These are phyloP conservation scores for Mallotus japonicus DNA, from an alignment of 441 rosid species.

Conservation along the genomic window DNA sequence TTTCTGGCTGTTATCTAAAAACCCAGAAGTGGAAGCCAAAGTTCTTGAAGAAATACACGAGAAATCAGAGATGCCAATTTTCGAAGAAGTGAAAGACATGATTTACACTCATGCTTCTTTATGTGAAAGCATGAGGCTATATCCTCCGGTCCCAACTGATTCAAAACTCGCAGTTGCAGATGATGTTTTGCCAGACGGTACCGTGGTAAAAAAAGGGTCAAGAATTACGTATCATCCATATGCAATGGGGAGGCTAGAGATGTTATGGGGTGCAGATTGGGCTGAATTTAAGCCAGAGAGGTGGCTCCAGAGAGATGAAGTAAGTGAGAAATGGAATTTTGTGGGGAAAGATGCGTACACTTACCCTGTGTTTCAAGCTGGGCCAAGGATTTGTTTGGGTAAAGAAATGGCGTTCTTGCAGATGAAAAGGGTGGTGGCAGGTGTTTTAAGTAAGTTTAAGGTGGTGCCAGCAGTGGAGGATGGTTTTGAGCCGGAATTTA, in stretches of 20 bases:
- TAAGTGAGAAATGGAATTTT: constrained; percentile 33
- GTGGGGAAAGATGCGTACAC: constrained; percentile 41
- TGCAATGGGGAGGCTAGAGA: constrained; percentile 54
- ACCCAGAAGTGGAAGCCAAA: constrained; percentile 41
- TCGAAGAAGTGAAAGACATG: constrained; percentile 55
- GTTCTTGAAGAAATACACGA: constrained; percentile 45
- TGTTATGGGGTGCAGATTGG: constrained; percentile 54
- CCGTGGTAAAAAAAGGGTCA: constrained; percentile 42
- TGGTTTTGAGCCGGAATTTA: constrained; percentile 32
- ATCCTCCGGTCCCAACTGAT: constrained; percentile 50
- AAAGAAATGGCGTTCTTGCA: constrained; percentile 67
- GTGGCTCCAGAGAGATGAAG: constrained; percentile 37
- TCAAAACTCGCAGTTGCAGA: constrained; percentile 34
- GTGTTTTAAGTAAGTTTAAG: constrained; percentile 36
- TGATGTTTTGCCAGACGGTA: constrained; percentile 56
- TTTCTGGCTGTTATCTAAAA: constrained; percentile 53
- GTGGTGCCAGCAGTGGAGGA: constrained; percentile 36
- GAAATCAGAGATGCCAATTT: constrained; percentile 34
- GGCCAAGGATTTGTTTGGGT: constrained; percentile 61
- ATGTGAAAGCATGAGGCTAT: constrained; percentile 53
- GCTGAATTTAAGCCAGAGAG: constrained; percentile 51
- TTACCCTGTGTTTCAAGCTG: constrained; percentile 59
- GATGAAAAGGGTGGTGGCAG: constrained; percentile 55
- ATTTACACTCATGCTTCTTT: constrained; percentile 47
- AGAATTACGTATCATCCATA: constrained; percentile 44